Base-by-base conservation (phyloP, 208 protist species). In the Angomonas ambiguus region DNA sequence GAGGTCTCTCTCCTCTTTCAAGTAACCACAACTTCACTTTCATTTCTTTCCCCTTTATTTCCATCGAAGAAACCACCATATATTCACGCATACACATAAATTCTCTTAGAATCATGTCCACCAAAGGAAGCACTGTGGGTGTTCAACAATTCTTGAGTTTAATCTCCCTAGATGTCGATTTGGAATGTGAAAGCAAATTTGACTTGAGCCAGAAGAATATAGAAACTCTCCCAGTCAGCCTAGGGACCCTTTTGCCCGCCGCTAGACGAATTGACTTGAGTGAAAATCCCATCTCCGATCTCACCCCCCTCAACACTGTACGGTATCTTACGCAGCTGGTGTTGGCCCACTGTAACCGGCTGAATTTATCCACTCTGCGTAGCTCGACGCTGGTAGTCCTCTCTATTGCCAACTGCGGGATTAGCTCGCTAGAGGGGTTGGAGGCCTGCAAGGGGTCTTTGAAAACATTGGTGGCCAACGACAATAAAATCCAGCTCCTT, bases 401-500 rank as follows among this genome's bases (percentile, higher is more conserved):
- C 31, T 68, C 80, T 11, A 70, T 88, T 22, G 79, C 86, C 1
- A 75, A 78, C 76, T 93, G 87, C 63, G 73, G 69, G 0, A 62
- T 95, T 22, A 51, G 53, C 24, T 92, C 82, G 6, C 71, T 95
- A 8, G 63, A 61, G 30, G 90, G 90, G 11, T 64, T 95, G 1
- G 74, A 86, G 73, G 81, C 71, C 24, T 81, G 82, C 51, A 65
- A 71, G 0, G 30, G 65, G 33, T 85, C 86, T 0, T 73, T 95
- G 27, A 76, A 78, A 31, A 83, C 90, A 0, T 68, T 95, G 24
- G 82, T 95, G n/a, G 83, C 79, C 35, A 95, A 92, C 69, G 83
- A 95, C 58, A 95, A 93, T 41, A 24, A 78, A n/a, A 58, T 95
- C 33, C 51, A 77, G 8, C 64, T 95, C 0, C 71, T 79, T 28